Percentiles rank a stretch among this genome's conserved stretches.
These are phyloP conservation scores for Aspergillus cristatus DNA, from an alignment of 495 filamentous ascomycete genomes.

Conservation along the genomic window DNA sequence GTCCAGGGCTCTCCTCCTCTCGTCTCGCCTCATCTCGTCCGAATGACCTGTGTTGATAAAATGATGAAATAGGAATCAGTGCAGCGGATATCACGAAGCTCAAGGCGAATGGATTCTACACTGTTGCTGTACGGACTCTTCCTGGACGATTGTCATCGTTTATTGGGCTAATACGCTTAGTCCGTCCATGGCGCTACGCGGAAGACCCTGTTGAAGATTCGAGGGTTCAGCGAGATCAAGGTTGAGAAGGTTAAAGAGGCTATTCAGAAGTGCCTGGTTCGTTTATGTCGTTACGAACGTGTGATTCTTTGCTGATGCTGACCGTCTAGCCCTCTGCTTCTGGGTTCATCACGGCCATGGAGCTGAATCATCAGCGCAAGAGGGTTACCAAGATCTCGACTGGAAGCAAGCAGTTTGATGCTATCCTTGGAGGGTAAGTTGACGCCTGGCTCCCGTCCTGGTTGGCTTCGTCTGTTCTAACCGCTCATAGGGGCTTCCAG, in stretches of 20 bases:
- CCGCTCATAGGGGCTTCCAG: slow-evolving; percentile 54
- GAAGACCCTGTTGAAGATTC: slow-evolving; percentile 61
- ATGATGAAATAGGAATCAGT: slow-evolving; percentile 51
- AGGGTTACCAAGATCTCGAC: slow-evolving; percentile 61
- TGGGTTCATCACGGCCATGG: slow-evolving; percentile 70
- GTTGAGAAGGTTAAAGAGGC: slow-evolving; percentile 79
- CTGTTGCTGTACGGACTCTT: slow-evolving; percentile 53
- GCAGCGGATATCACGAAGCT: slow-evolving; percentile 68
- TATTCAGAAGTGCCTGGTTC: slow-evolving; percentile 58
- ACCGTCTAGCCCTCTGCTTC: slow-evolving; percentile 46
- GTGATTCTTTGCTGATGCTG: neutral
- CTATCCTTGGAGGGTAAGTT: slow-evolving; percentile 56
- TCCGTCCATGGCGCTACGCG: slow-evolving; percentile 58
- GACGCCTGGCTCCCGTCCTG: neutral
- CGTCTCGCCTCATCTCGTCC: neutral
- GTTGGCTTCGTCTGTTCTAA: neutral
- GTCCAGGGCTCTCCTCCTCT: neutral
- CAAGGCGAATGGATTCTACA: slow-evolving; percentile 61
- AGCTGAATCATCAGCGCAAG: slow-evolving; percentile 60
- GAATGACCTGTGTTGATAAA: neutral
- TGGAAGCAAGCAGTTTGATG: slow-evolving; percentile 67
- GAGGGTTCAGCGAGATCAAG: slow-evolving; percentile 73
- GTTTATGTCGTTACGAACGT: neutral
- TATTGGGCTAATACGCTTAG: slow-evolving; percentile 20
- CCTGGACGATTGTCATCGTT: too few relatives aligned